Percentiles rank a stretch among this genome's conserved stretches.
phyloP scores from a whole-genome alignment of 805 yeast species.

The Lipomyces mesembrius region DNA sequence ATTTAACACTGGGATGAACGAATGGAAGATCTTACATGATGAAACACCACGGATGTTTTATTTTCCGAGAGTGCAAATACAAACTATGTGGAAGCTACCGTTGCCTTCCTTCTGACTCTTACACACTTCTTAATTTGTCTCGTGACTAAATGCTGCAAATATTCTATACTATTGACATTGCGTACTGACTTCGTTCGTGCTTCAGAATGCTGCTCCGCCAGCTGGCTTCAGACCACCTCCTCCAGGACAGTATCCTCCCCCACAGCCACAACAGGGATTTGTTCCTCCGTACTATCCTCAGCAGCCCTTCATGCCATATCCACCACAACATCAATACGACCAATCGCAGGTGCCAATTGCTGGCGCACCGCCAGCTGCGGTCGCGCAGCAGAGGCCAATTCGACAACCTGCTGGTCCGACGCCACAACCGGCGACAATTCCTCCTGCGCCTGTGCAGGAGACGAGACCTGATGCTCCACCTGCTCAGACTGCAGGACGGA shows the following conservation, averaged over 20 bases:
- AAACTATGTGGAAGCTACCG: slow-evolving; percentile 48
- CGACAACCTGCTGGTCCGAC: slow-evolving; percentile 34
- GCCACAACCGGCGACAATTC: slow-evolving; percentile 5
- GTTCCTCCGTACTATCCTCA: slow-evolving; percentile 33
- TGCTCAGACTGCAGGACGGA: slow-evolving; percentile 15
- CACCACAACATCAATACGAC: slow-evolving; percentile 37
- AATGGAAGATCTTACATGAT: slow-evolving; percentile 39
- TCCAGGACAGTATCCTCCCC: slow-evolving; percentile 19
- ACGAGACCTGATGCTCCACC: slow-evolving; percentile 16
- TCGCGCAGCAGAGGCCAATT: slow-evolving; percentile 17
- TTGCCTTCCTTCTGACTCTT: slow-evolving; percentile 54
- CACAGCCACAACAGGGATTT: slow-evolving; percentile 26
- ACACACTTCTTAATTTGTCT: background rate
- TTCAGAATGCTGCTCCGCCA: slow-evolving; percentile 32
- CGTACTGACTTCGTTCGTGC: background rate
- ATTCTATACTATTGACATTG: background rate
- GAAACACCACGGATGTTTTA: slow-evolving; percentile 44
- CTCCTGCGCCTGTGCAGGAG: slow-evolving; percentile 16
- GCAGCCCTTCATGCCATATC: slow-evolving; percentile 37
- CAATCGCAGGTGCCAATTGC: slow-evolving; percentile 24
- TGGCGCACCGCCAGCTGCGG: slow-evolving; percentile 14
- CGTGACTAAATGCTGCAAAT: background rate
- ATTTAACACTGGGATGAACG: background rate
- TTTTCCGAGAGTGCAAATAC: slow-evolving; percentile 43
- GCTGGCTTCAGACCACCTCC: slow-evolving; percentile 20